A percentile compares a stretch with the other conserved stretches of the same genome.
phyloP scores from a whole-genome alignment of 2,329 filamentous ascomycete species.

The Arachnomyces sp. region DNA sequence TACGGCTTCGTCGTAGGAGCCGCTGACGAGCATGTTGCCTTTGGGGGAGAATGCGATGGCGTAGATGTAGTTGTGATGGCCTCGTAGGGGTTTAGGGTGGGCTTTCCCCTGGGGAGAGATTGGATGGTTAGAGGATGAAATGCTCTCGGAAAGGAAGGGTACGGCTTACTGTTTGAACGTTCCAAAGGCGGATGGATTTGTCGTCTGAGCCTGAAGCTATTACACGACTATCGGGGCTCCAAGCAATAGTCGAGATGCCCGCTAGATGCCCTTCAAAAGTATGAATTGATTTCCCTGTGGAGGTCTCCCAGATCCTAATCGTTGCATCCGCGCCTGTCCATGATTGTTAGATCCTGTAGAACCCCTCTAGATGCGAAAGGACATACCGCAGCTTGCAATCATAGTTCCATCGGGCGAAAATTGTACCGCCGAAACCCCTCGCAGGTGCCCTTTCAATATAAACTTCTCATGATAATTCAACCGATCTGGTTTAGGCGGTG shows the following conservation, averaged over 20 bases:
- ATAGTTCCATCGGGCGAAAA: conserved; percentile 86
- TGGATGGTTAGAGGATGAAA: conserved; percentile 2
- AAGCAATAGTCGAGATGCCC: conserved; percentile 85
- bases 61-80: conserved; percentile 95
- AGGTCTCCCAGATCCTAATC: conserved; percentile 81
- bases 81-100: conserved; percentile 57
- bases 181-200: conserved; percentile 92
- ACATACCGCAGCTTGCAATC: conserved; percentile 70
- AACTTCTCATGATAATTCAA: conserved; percentile 64
- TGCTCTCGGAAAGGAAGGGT: background rate
- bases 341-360: background rate
- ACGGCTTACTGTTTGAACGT: conserved; percentile 47
- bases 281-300: conserved; percentile 69
- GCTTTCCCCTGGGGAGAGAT: conserved; percentile 41
- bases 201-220: conserved; percentile 91
- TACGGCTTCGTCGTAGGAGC: conserved; percentile 93
- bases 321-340: conserved; percentile 67
- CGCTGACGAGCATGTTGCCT: conserved; percentile 91
- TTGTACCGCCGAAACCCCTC: conserved; percentile 72
- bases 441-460: conserved; percentile 66
- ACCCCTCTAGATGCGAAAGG: background rate
- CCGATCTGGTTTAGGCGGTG: conserved; percentile 43
- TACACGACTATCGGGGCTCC: conserved; percentile 80
- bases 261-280: conserved; percentile 90
- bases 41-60: conserved; percentile 93